Evolutionary conservation across 306 rosid species (phyloP).

Genomic region (Medicago truncatula): MtrunA17r5.0-ANR NC_053045.1:33088001-33088500

Average conservation of each 20-base stretch:
- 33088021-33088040: constrained; percentile 88
- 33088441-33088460: constrained; percentile 69
- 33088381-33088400: constrained; percentile 79
- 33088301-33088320: constrained; percentile 85
- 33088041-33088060: constrained; percentile 86
- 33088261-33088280: constrained; percentile 91
- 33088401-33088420: constrained; percentile 91
- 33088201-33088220: constrained; percentile 90
- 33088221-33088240: constrained; percentile 90
- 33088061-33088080: constrained; percentile 76
- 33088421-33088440: constrained; percentile 93
- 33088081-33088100: constrained; percentile 87
- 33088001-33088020: constrained; percentile 94
- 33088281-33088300: constrained; percentile 81
- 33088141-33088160: constrained; percentile 91
- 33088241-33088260: constrained; percentile 73
- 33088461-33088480: constrained; percentile 88
- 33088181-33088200: constrained; percentile 71
- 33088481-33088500: constrained; percentile 92
- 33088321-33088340: constrained; percentile 84
- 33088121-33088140: constrained; percentile 90
- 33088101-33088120: constrained; percentile 73
- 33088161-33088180: constrained; percentile 76
- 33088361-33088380: constrained; percentile 84
- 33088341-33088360: constrained; percentile 66